A percentile compares a stretch with the other conserved stretches of the same genome.
phyloP scores from a whole-genome alignment of 352 stramenopile species.

The Pythium vanterpoolii region DNA sequence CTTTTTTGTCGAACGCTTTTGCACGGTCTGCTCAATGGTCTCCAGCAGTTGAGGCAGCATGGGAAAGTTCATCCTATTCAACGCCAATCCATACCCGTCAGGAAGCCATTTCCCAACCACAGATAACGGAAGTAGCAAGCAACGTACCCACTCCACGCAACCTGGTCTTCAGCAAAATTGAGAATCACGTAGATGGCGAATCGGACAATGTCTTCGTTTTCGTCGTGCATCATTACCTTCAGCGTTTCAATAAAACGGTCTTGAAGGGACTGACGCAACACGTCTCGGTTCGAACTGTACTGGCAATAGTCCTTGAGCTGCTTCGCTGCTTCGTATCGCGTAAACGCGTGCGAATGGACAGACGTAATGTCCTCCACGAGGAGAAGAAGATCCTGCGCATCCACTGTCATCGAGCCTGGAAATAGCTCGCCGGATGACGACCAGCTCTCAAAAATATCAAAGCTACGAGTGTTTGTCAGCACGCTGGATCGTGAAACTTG shows the following conservation, averaged over 20 bases:
- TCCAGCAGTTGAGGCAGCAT: conserved; percentile 55
- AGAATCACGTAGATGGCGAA: conserved; percentile 75
- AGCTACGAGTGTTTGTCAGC: conserved; percentile 28
- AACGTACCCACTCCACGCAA: conserved; percentile 24
- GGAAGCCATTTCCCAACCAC: not conserved
- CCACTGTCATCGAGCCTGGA: conserved; percentile 32
- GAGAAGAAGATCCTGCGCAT: conserved; percentile 50
- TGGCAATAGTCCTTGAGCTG: conserved; percentile 75
- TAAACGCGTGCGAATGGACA: conserved; percentile 39
- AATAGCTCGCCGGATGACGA: conserved; percentile 48
- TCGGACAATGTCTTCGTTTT: conserved; percentile 71
- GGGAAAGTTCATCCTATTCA: conserved; percentile 47
- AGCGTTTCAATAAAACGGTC: conserved; percentile 52
- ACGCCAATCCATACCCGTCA: not conserved
- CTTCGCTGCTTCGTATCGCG: conserved; percentile 66
- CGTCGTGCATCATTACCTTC: conserved; percentile 61
- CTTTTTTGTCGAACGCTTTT: conserved; percentile 71
- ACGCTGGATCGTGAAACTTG: not conserved
- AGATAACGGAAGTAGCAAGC: not conserved
- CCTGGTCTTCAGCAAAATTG: conserved; percentile 57
- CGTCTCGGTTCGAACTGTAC: conserved; percentile 44
- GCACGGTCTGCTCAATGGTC: conserved; percentile 49
- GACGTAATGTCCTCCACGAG: conserved; percentile 59
- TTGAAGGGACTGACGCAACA: conserved; percentile 32
- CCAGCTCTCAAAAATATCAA: conserved; percentile 69